Base-by-base conservation (phyloP, 495 filamentous ascomycete genomes). In the Hyaloscypha bicolor region DNA sequence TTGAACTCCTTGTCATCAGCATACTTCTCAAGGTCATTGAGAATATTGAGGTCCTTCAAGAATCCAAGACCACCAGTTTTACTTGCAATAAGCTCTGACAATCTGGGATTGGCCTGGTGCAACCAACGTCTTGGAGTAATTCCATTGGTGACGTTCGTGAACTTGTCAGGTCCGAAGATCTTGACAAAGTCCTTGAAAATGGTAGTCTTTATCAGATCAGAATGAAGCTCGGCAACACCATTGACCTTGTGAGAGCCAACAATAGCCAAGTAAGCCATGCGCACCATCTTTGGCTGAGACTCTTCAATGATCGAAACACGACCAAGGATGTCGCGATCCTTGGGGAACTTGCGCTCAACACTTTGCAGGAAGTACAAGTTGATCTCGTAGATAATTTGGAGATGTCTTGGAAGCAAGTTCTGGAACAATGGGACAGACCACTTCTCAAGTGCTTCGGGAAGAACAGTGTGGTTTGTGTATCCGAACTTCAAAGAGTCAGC, bases 241-340 rank as follows among this genome's bases (percentile, higher is more conserved):
- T 99, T 99, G 78, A 99, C 95, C 78, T 98, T 98, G 85, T 99
- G 95, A 29, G 95, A 98, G 33, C 96, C 95, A 73, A 99, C 94
- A 68, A 97, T 90, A 22, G 95, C 95, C 53, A 99, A 80, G 77
- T 86, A 94, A 0, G 96, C 95, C 95, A 99, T 99, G 72, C 94
- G 90, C 61, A 99, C 87, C 89, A 97, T 96, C 86, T 98, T 94
- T n/a, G 95, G 93, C 73, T 95, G 89, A 9, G 91, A 92, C 78
- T 99, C 95, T 78, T 99, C 95, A 63, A 99, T 97, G 72, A 99
- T 94, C 4, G 95, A 98, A 25, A 98, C 93, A 21, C 92, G 85
- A 19, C 81, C 74, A 33, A 99, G 86, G 68, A 99, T 80, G 0
- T 97, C 94, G 32, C 92, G 87, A 69, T 98, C 91, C 25, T 93